Evolutionary conservation across 495 filamentous ascomycete species (phyloP), one percentile per base, ranked within the genome.

Genomic region (Penicillium ucsense): DNA sequence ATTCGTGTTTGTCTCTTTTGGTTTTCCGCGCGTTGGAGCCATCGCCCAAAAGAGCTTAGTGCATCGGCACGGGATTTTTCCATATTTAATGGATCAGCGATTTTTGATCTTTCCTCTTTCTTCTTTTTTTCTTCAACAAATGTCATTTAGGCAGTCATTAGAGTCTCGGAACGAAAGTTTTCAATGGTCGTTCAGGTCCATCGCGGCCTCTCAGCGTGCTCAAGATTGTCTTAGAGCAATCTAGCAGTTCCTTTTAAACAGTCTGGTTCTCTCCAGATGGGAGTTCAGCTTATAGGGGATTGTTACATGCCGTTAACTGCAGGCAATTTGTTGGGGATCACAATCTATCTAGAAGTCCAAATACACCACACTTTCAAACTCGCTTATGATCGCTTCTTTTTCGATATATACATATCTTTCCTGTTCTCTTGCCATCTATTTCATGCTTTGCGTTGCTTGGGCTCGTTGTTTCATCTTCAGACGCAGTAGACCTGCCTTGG

Each of bases 91-190:
- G 32, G 12, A 4, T 27, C 32, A 36, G 43, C 49, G 20, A 48
- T 43, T 49, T 66, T 67, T 59, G 49, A 47, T 36, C 39, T 63
- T 64, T 59, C 62, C 70, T 73, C 62, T 74, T 77, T 66, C 58
- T 62, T 53, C 68, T 68, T 68, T 64, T 76, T 72, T 77, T 79
- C 68, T 74, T 75, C 70, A 69, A 66, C 71, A 88, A 72, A 91
- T 94, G 85, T 92, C 83, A 76, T 70, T 32, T 84, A 92, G 89
- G 83, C 86, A 82, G 78, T 88, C 88, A 89, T 91, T 98, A 98
- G 92, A 98, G 92, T 98, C 92, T 94, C 92, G 92, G 87, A 83
- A 81, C 82, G 86, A 83, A 88, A 79, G 63, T 68, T 70, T 66
- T 92, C 89, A 85, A 75, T 96, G 79, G 89, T 90, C 89, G 81